phyloP scores from a whole-genome alignment of 2,329 filamentous ascomycete genomes.

The Fusarium acutatum region DNA sequence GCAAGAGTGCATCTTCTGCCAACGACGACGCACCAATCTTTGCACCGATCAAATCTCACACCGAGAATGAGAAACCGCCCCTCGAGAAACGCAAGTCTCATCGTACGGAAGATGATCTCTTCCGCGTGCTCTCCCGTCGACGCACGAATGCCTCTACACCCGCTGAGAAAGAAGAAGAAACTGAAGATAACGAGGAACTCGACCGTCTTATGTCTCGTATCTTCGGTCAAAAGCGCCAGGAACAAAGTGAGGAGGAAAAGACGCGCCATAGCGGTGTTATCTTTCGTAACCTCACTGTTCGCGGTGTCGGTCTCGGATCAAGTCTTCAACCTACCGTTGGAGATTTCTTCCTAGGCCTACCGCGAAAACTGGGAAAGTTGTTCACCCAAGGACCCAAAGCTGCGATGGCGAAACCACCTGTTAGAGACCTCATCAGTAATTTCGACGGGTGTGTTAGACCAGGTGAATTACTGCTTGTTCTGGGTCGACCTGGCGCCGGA shows the following conservation, averaged over 20 bases:
- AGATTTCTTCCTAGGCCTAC: conserved; percentile 68
- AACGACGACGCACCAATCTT: conserved; percentile 24
- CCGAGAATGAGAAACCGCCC: conserved; percentile 19
- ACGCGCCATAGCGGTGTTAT: conserved; percentile 74
- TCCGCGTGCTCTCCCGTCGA: conserved; percentile 58
- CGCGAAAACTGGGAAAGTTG: conserved; percentile 53
- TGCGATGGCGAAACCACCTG: conserved; percentile 61
- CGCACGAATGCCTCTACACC: conserved; percentile 50
- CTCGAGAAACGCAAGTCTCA: conserved; percentile 39
- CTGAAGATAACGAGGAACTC: conserved; percentile 57
- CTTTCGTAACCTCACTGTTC: conserved; percentile 75
- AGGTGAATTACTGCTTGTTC: conserved; percentile 74
- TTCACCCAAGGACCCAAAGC: conserved; percentile 62
- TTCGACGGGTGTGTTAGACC: conserved; percentile 75
- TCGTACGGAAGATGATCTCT: conserved; percentile 60
- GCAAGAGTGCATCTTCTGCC: neutral
- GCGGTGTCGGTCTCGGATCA: conserved; percentile 73
- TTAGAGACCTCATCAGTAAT: conserved; percentile 71
- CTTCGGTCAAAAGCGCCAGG: conserved; percentile 72
- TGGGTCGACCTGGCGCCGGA: conserved; percentile 73
- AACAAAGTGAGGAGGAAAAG: conserved; percentile 74
- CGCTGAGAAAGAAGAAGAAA: conserved; percentile 49
- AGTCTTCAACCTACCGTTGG: conserved; percentile 64
- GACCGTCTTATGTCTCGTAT: conserved; percentile 73
- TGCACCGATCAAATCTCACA: conserved; percentile 41